Evolutionary conservation across 2,329 filamentous ascomycete species (phyloP), one percentile per base, ranked within the genome.

Genomic region (Rutstroemia sydowiana): DNA sequence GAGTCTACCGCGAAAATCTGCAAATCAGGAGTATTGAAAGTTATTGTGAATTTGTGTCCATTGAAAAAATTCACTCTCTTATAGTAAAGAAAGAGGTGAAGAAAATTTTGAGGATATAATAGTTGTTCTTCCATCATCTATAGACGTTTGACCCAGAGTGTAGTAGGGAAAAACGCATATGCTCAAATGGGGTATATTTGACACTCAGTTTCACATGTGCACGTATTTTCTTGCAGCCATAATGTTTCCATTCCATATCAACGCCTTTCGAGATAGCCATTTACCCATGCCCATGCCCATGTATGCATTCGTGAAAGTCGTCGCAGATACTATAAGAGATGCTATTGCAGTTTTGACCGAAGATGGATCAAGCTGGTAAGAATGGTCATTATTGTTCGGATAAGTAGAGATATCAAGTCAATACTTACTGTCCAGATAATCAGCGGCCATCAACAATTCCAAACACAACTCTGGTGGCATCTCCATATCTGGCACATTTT

Each of bases 401-500:
- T 8, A 26, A 26, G 23, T 4, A 16, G 14, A 42, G 10, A 16
- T 28, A 42, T n/a, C 13, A 48, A 20, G 18, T 16, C 16, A 14
- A 39, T 26, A 52, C 50, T 48, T 32, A 79, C 77, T 75, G 69
- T 87, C 83, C 58, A 91, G 71, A 66, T 81, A 92, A 70, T 91
- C 86, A 23, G 87, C 85, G 13, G 86, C 87, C 71, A 86, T 84
- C 58, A 92, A 70, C 55, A 92, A 68, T 71, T 91, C 87, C 40
- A 92, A 74, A 61, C 86, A 90, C 45, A 91, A 72, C 70, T 91
- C 86, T 28, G 86, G 80, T 11, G 86, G 86, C 53, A 91, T 84
- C 14, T 90, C 85, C 82, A 90, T 85, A 63, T 92, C 87, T 4
- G 84, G 82, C 18, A 90, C 85, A 61, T 89, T 82, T 60, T 84